These are phyloP conservation scores for Suillus variegatus DNA, from an alignment of 768 basidiomycete genomes.

Conservation along the genomic window DNA sequence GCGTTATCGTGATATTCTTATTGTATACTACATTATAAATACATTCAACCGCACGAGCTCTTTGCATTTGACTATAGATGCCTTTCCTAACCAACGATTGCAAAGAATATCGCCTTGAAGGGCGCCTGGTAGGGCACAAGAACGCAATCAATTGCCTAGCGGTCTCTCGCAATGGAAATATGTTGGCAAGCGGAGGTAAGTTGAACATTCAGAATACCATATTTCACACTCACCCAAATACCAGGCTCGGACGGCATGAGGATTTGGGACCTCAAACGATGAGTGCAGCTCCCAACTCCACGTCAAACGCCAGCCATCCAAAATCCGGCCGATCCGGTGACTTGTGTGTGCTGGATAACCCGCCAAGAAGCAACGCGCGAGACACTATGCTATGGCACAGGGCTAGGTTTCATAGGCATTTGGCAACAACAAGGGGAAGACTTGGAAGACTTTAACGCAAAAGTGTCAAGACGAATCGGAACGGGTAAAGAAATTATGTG, in stretches of 20 bases:
- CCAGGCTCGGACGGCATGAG: constrained; percentile 10
- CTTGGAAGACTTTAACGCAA: constrained; percentile 5
- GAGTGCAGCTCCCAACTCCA: background rate
- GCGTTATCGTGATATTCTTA: too few species aligned
- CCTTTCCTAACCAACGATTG: too few species aligned
- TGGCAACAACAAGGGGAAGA: constrained; percentile 7
- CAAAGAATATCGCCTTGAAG: constrained; percentile 3
- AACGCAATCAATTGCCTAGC: constrained; percentile 11
- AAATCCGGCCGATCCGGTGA: constrained; percentile 8
- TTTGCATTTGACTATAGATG: too few species aligned
- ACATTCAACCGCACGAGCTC: too few species aligned
- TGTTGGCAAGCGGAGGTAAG: constrained; percentile 12
- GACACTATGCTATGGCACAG: constrained; percentile 9
- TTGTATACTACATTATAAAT: too few species aligned
- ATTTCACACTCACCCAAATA: background rate
- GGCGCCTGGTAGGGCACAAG: constrained; percentile 6
- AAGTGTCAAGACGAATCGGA: background rate
- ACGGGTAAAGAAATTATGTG: constrained; percentile 13
- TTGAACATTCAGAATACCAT: background rate
- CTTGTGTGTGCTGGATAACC: constrained; percentile 7
- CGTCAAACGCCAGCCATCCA: constrained; percentile 6
- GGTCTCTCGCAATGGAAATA: background rate
- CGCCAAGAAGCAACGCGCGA: background rate
- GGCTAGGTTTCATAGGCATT: constrained; percentile 8
- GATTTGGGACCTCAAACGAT: constrained; percentile 11